Base-by-base conservation (phyloP, 2,329 filamentous ascomycete genomes). In the Penicillium olsonii region DNA sequence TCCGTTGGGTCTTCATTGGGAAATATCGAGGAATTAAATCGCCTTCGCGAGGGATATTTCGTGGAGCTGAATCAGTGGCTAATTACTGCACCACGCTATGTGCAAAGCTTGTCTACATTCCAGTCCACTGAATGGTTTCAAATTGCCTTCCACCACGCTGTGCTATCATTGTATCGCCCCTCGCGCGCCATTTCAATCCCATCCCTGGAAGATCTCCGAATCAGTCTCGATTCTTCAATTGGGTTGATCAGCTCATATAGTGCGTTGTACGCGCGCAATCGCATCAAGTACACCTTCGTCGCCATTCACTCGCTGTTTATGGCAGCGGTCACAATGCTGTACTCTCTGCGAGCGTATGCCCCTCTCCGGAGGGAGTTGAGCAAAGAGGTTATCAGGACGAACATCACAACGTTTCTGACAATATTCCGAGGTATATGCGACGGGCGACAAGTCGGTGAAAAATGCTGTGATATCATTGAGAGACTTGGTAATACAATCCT, bases 51-150 rank as follows among this genome's bases (percentile, higher is more conserved):
- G 7, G 29, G 3, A 4, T 31, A 31, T n/a, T 31, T 2, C 6
- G 6, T 15, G 4, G 12, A 7, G 12, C 12, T 65, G 1, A 61
- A 61, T 18, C 45, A 59, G 31, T 65, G 61, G 61, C 52, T 65
- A 3, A 53, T 58, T 5, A 51, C 52, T 22, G 59, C 60, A 2
- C 62, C 60, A 2, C 53, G 63, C 12, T 65, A 65, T 44, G 22
- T 55, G 7, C 48, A 47, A 10, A 59, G 29, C 52, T 4, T 46
- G 9, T 63, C 54, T 6, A 64, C 61, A 45, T 55, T 56, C 29
- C 62, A 65, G 35, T 61, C 62, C 8, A 50, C 56, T 5, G 62
- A 66, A 19, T 65, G 62, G 63, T 64, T 63, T 37, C 57, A 65
- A 19, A 66, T 63, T 14, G 61, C 61, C 0, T 63, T 61, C 31